A percentile compares a stretch with the other conserved stretches of the same genome.
Evolutionary conservation across 1,284 basidiomycete genomes (phyloP).

Genomic region (Retiboletus fuscus): DNA sequence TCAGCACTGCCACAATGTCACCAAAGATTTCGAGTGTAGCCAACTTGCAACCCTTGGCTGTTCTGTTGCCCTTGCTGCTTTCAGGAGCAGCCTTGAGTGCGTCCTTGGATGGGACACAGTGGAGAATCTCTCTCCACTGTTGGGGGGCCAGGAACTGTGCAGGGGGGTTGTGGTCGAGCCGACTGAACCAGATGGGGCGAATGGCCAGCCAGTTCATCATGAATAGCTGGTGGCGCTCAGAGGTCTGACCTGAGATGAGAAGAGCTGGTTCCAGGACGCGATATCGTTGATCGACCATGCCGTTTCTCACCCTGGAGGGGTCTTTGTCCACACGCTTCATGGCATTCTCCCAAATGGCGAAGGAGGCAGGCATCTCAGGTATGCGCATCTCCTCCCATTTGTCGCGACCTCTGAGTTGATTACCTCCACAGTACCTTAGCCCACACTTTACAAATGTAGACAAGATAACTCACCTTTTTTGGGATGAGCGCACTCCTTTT

Average conservation of each 20-base stretch:
- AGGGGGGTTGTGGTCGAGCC: not conserved
- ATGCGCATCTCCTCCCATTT: no score
- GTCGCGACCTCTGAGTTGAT: no score
- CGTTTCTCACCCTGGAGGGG: no score
- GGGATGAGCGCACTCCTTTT: no score
- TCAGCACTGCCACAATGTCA: not conserved
- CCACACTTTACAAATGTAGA: no score
- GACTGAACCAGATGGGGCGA: conserved; percentile 8
- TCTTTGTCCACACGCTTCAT: no score
- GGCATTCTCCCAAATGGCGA: no score
- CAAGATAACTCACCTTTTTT: no score
- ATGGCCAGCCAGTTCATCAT: conserved; percentile 25
- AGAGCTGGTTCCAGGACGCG: conserved; percentile 21
- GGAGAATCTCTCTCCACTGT: conserved; percentile 5
- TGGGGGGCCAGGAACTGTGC: not conserved
- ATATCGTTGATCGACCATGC: conserved; percentile 8
- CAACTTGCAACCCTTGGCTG: conserved; percentile 6
- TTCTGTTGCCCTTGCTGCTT: not conserved
- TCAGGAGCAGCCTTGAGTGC: not conserved
- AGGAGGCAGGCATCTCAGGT: no score
- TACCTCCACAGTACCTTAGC: no score
- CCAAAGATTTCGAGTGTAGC: not conserved
- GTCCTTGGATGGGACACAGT: not conserved
- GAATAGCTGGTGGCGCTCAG: not conserved
- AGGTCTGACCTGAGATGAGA: not conserved